These are phyloP conservation scores for Cutaneotrichosporon mucoides DNA, from an alignment of 1,284 basidiomycete genomes.

Conservation along the genomic window DNA sequence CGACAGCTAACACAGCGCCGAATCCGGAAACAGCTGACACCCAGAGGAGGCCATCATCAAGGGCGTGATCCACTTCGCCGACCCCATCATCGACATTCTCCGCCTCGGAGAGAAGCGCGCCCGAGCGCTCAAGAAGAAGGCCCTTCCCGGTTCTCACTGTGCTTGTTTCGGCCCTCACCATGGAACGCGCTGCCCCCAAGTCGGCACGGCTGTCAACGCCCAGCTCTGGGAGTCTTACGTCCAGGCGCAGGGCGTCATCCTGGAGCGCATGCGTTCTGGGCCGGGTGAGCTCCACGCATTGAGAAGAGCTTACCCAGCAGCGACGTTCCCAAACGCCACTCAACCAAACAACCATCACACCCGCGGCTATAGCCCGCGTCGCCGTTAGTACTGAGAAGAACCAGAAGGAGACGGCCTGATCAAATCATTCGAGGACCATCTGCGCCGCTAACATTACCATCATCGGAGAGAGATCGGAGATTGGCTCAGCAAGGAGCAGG, in stretches of 20 bases:
- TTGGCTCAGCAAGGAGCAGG: background rate
- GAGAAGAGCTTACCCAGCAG: background rate
- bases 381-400: background rate
- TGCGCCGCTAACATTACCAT: background rate
- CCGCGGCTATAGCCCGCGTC: background rate
- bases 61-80: slow-evolving; percentile 10
- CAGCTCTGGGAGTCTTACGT: slow-evolving; percentile 7
- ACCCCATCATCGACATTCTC: slow-evolving; percentile 12
- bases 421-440: slow-evolving; percentile 5
- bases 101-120: slow-evolving; percentile 3
- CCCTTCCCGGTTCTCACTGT: background rate
- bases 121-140: slow-evolving; percentile 3
- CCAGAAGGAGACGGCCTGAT: background rate
- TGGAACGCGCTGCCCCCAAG: slow-evolving; percentile 9
- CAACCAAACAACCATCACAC: no score
- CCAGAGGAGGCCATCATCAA: slow-evolving; percentile 13
- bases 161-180: slow-evolving; percentile 18
- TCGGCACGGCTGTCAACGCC: slow-evolving; percentile 3
- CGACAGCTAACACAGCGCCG: slow-evolving; percentile 2
- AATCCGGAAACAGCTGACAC: no score
- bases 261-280: background rate
- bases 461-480: background rate
- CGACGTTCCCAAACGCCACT: no score
- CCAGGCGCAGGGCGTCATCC: background rate
- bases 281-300: no score